Conservation (phyloP, 1,284 basidiomycete genomes). For the Microbotryum silenes-acaulis region DNA sequence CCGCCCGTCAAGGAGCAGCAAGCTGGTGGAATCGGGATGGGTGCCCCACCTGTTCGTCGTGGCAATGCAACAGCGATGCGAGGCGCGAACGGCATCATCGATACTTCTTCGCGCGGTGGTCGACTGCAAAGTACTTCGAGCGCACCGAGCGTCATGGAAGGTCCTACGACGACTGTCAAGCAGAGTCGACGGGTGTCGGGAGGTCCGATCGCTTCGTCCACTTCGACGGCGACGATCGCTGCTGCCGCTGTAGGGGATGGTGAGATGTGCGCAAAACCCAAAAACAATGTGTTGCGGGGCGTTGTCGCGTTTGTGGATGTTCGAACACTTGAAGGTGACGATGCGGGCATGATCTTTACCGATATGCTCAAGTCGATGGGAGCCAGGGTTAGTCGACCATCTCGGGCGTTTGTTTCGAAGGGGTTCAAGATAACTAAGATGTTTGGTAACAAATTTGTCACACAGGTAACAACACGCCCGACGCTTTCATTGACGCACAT, state of each 20-base stretch:
- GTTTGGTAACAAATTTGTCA: not conserved
- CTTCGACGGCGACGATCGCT: not conserved
- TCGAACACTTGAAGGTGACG: constrained; percentile 72
- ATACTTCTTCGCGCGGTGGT: not conserved
- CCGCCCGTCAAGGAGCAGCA: not conserved
- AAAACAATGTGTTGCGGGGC: constrained; percentile 42
- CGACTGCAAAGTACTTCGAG: not conserved
- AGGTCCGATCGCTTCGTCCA: not conserved
- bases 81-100: constrained; percentile 8
- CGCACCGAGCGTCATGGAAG: not conserved
- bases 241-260: not conserved
- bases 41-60: not conserved
- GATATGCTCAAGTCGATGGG: constrained; percentile 76
- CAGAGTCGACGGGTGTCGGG: not conserved
- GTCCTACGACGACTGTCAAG: not conserved
- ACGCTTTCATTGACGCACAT: constrained; percentile 68
- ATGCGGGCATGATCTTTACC: constrained; percentile 70
- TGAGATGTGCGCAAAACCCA: constrained; percentile 2
- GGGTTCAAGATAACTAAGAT: too few relatives aligned
- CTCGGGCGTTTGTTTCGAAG: not conserved
- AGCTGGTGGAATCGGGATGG: not conserved
- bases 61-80: not conserved
- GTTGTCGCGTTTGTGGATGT: constrained; percentile 87
- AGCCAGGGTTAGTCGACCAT: constrained; percentile 57
- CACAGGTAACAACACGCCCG: constrained; percentile 47